Conservation (phyloP, 1,284 basidiomycete genomes). For the Golubevia sp. region DNA sequence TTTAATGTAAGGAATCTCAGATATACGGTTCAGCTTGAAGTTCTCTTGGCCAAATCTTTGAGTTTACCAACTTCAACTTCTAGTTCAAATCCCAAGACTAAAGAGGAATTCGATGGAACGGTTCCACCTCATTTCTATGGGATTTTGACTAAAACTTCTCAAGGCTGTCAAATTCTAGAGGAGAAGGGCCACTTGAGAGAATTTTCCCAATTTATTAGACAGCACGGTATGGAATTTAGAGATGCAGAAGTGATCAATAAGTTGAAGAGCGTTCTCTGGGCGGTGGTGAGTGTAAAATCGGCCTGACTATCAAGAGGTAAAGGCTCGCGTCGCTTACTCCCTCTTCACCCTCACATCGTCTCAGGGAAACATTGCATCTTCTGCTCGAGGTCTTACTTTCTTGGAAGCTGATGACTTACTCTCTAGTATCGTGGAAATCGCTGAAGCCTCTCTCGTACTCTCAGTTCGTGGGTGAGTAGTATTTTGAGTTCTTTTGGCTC, state of each 20-base stretch:
- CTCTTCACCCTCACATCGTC: neutral
- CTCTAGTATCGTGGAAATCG: constrained; percentile 84
- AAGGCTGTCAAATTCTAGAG: constrained; percentile 85
- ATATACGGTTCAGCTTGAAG: constrained; percentile 85
- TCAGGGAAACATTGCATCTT: constrained; percentile 91
- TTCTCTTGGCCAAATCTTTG: constrained; percentile 76
- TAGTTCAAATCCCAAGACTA: too few species aligned
- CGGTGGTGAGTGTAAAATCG: constrained; percentile 71
- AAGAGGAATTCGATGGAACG: constrained; percentile 69
- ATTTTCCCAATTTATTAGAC: constrained; percentile 85
- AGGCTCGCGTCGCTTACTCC: constrained; percentile 6
- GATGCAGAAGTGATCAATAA: constrained; percentile 83
- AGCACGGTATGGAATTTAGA: constrained; percentile 80
- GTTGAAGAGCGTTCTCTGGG: constrained; percentile 95
- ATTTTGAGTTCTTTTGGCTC: neutral
- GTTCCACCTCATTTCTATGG: constrained; percentile 97
- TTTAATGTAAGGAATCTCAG: constrained; percentile 84
- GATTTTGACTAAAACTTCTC: constrained; percentile 92
- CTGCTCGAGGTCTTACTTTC: constrained; percentile 86
- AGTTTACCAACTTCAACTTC: too few species aligned
- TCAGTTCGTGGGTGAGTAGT: constrained; percentile 84
- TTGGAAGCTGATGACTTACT: constrained; percentile 93
- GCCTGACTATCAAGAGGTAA: neutral
- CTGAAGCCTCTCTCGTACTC: constrained; percentile 82
- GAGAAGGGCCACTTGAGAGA: constrained; percentile 89